Evolutionary conservation across 805 yeast species (phyloP).

Genomic region (Candida loeiensis): DNA sequence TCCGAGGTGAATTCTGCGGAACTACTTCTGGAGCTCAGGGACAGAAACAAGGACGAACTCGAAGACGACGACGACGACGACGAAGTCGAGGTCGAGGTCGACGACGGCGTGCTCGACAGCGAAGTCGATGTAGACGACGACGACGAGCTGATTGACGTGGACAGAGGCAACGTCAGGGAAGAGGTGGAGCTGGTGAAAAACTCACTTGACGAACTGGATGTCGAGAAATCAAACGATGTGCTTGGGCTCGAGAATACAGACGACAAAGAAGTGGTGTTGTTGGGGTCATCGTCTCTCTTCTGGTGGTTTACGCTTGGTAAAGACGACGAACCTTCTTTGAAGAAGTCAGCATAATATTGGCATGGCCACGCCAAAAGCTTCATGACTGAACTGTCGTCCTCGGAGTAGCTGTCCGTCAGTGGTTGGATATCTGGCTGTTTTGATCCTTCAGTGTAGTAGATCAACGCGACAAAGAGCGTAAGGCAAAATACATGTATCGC

Average conservation of each 20-base stretch:
- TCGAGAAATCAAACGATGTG: neutral
- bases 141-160: conserved; percentile 5
- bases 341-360: neutral
- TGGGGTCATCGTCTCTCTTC: conserved; percentile 9
- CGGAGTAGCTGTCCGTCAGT: conserved; percentile 1
- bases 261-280: conserved; percentile 24
- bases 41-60: too few species aligned
- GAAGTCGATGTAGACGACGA: conserved; percentile 1
- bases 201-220: neutral
- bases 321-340: too few species aligned
- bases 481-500: too few species aligned
- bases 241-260: conserved; percentile 8
- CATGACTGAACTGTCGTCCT: neutral
- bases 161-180: neutral
- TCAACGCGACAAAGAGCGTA: neutral
- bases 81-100: conserved; percentile 1
- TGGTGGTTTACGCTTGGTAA: neutral
- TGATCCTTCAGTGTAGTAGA: too few species aligned
- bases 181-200: too few species aligned
- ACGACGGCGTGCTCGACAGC: neutral
- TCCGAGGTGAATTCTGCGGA: too few species aligned
- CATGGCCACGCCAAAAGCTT: conserved; percentile 4
- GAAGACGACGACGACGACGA: conserved; percentile 5
- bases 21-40: too few species aligned
- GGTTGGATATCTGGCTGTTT: neutral